Evolutionary conservation across 2,329 filamentous ascomycete genomes (phyloP).

Genomic region (Pseudocercospora pini-densiflorae): DNA sequence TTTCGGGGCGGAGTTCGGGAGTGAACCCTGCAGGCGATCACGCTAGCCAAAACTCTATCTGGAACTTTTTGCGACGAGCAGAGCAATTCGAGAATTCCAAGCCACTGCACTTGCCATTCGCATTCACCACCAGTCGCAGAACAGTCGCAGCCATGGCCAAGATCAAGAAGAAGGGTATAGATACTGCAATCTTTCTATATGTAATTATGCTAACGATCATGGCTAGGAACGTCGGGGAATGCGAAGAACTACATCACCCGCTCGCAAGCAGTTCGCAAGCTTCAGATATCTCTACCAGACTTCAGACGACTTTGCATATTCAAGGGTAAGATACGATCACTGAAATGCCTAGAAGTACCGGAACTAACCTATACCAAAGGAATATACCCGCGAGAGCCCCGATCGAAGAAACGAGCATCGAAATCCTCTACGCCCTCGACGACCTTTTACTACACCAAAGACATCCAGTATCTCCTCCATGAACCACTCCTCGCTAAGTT

Average conservation of each 20-base stretch:
- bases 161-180: constrained; percentile 84
- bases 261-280: constrained; percentile 95
- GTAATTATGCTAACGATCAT: constrained; percentile 9
- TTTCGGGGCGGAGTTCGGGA: neutral
- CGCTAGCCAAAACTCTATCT: constrained; percentile 10
- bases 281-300: constrained; percentile 95
- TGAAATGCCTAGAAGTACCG: neutral
- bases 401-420: constrained; percentile 95
- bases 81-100: constrained; percentile 2
- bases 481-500: constrained; percentile 94
- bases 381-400: constrained; percentile 96
- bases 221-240: constrained; percentile 76
- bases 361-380: constrained; percentile 47
- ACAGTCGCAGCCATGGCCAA: constrained; percentile 61
- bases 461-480: constrained; percentile 97
- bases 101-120: neutral
- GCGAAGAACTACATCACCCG: constrained; percentile 99
- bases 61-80: neutral
- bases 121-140: neutral
- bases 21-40: constrained; percentile 7
- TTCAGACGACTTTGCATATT: constrained; percentile 99
- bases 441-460: constrained; percentile 91
- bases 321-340: constrained; percentile 64
- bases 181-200: too few relatives aligned
- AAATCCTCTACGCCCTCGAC: constrained; percentile 89